Conservation (phyloP, 192 early-diverging fungal species). For the Podila verticillata region DNA sequence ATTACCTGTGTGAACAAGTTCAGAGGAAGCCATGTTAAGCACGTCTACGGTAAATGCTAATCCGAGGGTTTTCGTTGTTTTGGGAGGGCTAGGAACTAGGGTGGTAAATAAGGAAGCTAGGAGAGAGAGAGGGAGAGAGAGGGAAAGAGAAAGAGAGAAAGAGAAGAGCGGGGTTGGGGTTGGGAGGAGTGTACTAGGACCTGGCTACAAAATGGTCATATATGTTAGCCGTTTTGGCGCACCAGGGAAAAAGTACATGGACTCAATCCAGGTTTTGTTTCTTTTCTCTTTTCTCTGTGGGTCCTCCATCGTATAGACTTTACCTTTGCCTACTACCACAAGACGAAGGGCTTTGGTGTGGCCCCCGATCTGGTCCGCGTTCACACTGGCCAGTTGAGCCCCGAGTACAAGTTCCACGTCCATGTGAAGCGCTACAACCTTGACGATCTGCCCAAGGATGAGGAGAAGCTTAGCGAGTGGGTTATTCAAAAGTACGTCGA, state of each 20-base stretch:
- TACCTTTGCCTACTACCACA: constrained; percentile 61
- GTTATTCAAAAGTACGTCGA: constrained; percentile 79
- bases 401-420: constrained; percentile 80
- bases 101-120: neutral
- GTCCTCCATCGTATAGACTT: constrained; percentile 53
- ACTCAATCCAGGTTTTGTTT: neutral
- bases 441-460: constrained; percentile 75
- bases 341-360: constrained; percentile 53
- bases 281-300: neutral
- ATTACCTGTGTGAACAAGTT: constrained; percentile 62
- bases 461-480: constrained; percentile 79
- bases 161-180: neutral
- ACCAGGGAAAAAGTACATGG: neutral
- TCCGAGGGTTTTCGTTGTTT: neutral
- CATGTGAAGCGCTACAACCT: constrained; percentile 77
- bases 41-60: constrained; percentile 61
- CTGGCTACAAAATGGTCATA: neutral
- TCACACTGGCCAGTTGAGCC: constrained; percentile 54
- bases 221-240: constrained; percentile 7
- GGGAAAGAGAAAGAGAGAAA: neutral
- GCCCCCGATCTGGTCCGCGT: constrained; percentile 63
- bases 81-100: neutral
- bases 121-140: neutral
- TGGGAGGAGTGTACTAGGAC: too few relatives aligned
- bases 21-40: constrained; percentile 62